Evolutionary conservation across 2,329 filamentous ascomycete species (phyloP), one percentile per base, ranked within the genome.

Genomic region (Elsinoe perseae): DNA sequence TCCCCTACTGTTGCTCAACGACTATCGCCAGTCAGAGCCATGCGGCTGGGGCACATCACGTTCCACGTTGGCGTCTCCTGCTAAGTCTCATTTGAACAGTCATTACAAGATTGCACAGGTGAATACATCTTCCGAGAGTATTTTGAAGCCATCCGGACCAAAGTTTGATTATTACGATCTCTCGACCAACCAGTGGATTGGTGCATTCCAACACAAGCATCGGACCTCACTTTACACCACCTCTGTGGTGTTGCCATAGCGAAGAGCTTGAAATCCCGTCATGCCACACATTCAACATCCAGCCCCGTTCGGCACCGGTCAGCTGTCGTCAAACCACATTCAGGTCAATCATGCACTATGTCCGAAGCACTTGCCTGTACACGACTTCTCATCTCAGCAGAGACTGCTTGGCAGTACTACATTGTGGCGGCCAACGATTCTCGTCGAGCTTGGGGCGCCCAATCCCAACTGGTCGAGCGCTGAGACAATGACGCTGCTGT

Each of bases 391-490:
- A 21, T 73, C 80, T 0, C 77, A 77, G 52, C 77, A 81, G 57
- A 69, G 66, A 0, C 64, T 82, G 0, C 61, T 79, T 0, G 70
- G 74, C 0, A 79, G 79, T 0, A 70, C 68, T 2, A 61, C 70
- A 8, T 68, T 74, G 1, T 70, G 78, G 4, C 80, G 79, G 77
- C 64, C 70, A 1, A 69, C 72, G 2, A 69, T 83, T 0, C 61
- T 81, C 0, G 58, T 73, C 0, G 78, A 82, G 59, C 62, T 83
- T 2, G 78, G 72, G 0, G 74, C 76, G 0, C 74, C 77, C 67
- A 80, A 48, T 58, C 53, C 89, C 2, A 85, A 86, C 59, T 80
- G 87, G 59, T 80, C 78, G 27, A 75, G 74, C 0, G 73, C 80
- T 27, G 72, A 75, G 0, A 79, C 79, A 0, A 72, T 73, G 27